phyloP scores from a whole-genome alignment of 2,329 filamentous ascomycete species.

The Alternaria alternata region DNA sequence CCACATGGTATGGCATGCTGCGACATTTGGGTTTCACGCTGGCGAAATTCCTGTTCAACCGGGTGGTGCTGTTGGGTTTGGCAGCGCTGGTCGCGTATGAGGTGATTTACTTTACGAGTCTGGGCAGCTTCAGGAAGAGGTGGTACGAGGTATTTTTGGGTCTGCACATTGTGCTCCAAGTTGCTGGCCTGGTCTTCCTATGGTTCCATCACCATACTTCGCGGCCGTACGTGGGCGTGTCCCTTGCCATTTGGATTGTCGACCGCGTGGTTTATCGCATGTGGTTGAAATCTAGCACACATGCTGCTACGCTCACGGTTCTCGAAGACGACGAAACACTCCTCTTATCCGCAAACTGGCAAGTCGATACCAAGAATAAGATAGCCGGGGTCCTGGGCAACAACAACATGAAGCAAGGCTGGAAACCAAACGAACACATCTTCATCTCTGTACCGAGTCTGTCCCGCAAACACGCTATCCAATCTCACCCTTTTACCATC shows the following conservation, averaged over 20 bases:
- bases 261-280: conserved; percentile 68
- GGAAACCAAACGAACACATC: conserved; percentile 69
- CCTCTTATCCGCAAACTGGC: conserved; percentile 58
- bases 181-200: conserved; percentile 63
- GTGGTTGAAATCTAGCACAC: conserved; percentile 58
- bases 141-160: conserved; percentile 72
- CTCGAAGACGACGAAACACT: conserved; percentile 67
- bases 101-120: conserved; percentile 67
- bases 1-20: conserved; percentile 63
- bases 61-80: conserved; percentile 63
- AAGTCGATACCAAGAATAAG: conserved; percentile 26
- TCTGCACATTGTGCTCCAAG: conserved; percentile 66
- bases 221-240: conserved; percentile 61
- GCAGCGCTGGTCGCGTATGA: conserved; percentile 66
- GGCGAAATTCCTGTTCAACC: conserved; percentile 59
- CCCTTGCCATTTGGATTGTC: conserved; percentile 64
- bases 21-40: conserved; percentile 60
- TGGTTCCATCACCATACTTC: conserved; percentile 66
- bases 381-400: conserved; percentile 21
- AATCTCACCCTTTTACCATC: conserved; percentile 73
- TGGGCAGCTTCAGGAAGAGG: conserved; percentile 65
- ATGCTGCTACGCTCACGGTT: conserved; percentile 61
- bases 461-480: conserved; percentile 61
- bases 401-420: conserved; percentile 59
- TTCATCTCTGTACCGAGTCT: conserved; percentile 68